Evolutionary conservation across 1,284 basidiomycete genomes (phyloP).

Genomic region (Microbotryomycetes sp.): DNA sequence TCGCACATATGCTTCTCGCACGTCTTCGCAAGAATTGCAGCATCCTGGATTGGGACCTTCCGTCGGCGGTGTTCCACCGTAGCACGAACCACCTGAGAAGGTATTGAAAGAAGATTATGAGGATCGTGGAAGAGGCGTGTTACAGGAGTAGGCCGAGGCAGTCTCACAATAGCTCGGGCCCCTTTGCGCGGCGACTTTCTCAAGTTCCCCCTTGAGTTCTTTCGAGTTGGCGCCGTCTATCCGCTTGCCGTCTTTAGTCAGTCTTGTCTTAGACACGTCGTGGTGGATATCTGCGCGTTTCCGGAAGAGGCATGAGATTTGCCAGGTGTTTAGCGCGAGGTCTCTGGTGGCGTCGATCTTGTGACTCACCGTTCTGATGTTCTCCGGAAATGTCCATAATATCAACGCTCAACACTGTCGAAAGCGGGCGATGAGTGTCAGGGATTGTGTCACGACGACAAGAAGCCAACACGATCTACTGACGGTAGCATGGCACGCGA

Average conservation of each 20-base stretch:
- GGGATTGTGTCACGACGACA: not conserved
- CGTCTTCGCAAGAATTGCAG: constrained; percentile 95
- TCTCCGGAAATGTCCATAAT: constrained; percentile 98
- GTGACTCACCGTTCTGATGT: constrained; percentile 54
- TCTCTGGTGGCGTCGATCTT: not conserved
- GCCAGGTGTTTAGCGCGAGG: not conserved
- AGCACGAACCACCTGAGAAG: constrained; percentile 76
- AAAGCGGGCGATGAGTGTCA: not conserved
- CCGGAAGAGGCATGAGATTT: not conserved
- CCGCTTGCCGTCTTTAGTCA: constrained; percentile 55
- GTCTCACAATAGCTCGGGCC: constrained; percentile 51
- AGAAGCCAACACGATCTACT: constrained; percentile 42
- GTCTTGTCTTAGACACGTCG: constrained; percentile 76
- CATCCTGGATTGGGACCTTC: constrained; percentile 55
- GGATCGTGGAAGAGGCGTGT: no score
- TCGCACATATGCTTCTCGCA: constrained; percentile 79
- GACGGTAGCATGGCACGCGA: constrained; percentile 92
- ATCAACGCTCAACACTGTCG: constrained; percentile 79
- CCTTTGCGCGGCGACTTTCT: constrained; percentile 59
- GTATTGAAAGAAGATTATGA: not conserved
- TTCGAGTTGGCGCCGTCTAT: constrained; percentile 48
- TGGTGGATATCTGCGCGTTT: constrained; percentile 61
- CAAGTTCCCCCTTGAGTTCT: constrained; percentile 75
- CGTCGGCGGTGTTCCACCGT: constrained; percentile 74
- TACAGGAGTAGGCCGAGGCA: not conserved